Conservation (phyloP, 164 flowering plant genomes). For the Buxus sempervirens region DNA sequence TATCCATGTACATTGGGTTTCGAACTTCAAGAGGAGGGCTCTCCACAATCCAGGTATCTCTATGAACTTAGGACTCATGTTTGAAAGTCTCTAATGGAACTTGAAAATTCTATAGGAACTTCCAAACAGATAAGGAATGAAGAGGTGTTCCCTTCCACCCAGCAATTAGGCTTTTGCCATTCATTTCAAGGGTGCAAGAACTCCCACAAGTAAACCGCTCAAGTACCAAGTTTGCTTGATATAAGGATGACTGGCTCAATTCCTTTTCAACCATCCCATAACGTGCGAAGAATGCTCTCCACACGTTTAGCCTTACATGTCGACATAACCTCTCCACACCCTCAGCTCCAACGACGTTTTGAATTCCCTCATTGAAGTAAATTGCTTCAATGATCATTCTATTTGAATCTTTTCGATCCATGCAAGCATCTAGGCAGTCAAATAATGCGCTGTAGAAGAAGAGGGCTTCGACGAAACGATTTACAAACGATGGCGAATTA, state of each 20-base stretch:
- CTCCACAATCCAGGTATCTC: too few species aligned
- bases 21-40: too few species aligned
- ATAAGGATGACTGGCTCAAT: constrained; percentile 34
- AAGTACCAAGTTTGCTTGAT: constrained; percentile 41
- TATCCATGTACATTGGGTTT: too few species aligned
- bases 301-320: constrained; percentile 37
- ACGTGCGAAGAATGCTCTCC: constrained; percentile 51
- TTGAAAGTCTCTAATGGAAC: too few species aligned
- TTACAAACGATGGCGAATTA: constrained; percentile 40
- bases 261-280: constrained; percentile 49
- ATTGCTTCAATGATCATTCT: constrained; percentile 26
- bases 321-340: constrained; percentile 45
- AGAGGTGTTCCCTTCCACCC: constrained; percentile 66
- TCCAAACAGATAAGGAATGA: constrained; percentile 50
- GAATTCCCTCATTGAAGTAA: constrained; percentile 32
- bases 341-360: constrained; percentile 43
- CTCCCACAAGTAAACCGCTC: constrained; percentile 29
- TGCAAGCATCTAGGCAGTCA: constrained; percentile 38
- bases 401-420: constrained; percentile 29
- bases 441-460: constrained; percentile 50
- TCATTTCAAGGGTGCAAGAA: constrained; percentile 39
- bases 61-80: too few species aligned
- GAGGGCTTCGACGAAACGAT: constrained; percentile 47
- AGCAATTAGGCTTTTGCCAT: constrained; percentile 34
- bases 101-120: constrained; percentile 22